Evolutionary conservation across 139 green algal species (phyloP), one percentile per base, ranked within the genome.

Genomic region (Micractinium conductrix): DNA sequence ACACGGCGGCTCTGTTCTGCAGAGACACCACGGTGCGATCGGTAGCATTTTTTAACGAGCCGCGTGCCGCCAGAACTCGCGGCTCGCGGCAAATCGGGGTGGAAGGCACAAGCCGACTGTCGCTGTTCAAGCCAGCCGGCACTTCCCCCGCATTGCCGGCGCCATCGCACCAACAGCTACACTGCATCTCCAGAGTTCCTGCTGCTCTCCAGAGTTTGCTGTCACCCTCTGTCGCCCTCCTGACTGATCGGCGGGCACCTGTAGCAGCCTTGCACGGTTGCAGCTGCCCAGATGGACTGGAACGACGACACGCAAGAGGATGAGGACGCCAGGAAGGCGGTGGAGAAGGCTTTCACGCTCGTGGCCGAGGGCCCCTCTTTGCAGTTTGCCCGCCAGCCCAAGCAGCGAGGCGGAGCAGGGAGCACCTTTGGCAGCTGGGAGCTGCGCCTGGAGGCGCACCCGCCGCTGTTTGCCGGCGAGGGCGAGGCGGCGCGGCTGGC

Each of bases 251-350:
- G 16, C 17, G 26, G 58, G 33, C 58, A 6, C 68, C 68, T 48
- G 37, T 19, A 48, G 12, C 30, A 6, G 21, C 30, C 42, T 28
- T 22, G 4, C 1, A 1, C 40, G 24, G 22, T 37, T 35, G 26
- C 28, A 35, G n/a, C 45, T 37, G n/a, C 17, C n/a, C n/a, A n/a
- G n/a, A 85, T 80, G 79, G 67, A 85, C 5, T 85, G 80, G 80
- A 28, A 63, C 30, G 73, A 83, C 4, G 72, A 76, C 26, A 21
- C 48, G 5, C 5, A 68, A 40, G 42, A 74, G n/a, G 83, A 35
- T 9, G 42, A 78, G 42, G 70, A 78, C 14, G 26, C 40, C n/a
- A n/a, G 14, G 10, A 2, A 55, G 69, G 63, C 33, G 9, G 30
- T 55, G 14, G 65, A 80, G 35, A 78, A 78, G 35, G 70, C 48